Evolutionary conservation across 2,329 filamentous ascomycete genomes (phyloP), one percentile per base, ranked within the genome.

Genomic region (Esteya vermicola): DNA sequence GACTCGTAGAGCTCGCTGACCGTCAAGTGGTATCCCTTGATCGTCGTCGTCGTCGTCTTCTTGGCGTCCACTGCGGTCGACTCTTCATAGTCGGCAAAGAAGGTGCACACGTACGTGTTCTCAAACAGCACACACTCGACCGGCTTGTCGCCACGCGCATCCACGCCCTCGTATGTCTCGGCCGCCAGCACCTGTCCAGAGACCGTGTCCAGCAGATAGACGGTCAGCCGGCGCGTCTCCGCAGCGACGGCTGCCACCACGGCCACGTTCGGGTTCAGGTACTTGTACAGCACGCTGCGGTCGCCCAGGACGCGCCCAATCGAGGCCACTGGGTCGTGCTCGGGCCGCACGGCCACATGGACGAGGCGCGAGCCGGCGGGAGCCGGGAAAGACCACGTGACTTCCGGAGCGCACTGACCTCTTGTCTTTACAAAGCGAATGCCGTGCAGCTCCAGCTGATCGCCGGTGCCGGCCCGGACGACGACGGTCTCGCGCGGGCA

Each of bases 201-300:
- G 7, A 93, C 71, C 3, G 83, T 83, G 54, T 98, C 88, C 13
- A 98, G 57, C 10, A 96, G 67, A 52, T 89, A 86, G 46, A 93
- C 68, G 0, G 76, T 78, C 8, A 85, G 74, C 1, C 64, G 62
- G 19, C 65, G 68, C 3, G 67, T 53, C 10, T 64, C 62, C 19
- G 79, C 70, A 26, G 80, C 69, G 3, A 78, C 62, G 1, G 83
- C 69, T 2, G 82, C 83, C 34, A 94, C 67, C 1, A 96, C 70
- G 3, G 86, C 67, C 7, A 85, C 72, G 59, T 93, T 95, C 1
- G 84, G 77, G 61, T 93, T 94, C 31, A 98, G 64, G 56, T 96
- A 96, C 62, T 98, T 98, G 74, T 98, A 98, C 47, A 89, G 73
- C 36, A 98, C 91, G n/a, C 78, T 79, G 33, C 91, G 76, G 53